Evolutionary conservation across 805 yeast species (phyloP).

Genomic region (Schizosaccharomyces lindneri): DNA sequence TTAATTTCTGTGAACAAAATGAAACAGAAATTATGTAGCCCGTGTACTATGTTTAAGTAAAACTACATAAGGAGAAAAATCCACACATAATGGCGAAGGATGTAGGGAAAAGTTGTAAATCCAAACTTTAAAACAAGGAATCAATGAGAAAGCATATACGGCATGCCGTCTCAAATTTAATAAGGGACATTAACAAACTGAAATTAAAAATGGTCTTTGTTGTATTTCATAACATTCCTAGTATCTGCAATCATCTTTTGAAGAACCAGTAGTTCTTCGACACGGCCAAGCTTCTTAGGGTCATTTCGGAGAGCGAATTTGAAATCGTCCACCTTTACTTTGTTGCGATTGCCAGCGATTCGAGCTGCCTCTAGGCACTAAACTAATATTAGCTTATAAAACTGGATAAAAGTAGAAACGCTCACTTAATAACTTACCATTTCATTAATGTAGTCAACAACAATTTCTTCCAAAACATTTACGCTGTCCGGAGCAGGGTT

Average conservation of each 20-base stretch:
- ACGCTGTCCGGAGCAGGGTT: slow-evolving; percentile 43
- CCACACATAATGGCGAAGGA: too few relatives aligned
- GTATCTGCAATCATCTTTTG: slow-evolving; percentile 42
- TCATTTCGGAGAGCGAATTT: slow-evolving; percentile 45
- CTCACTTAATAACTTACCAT: slow-evolving; percentile 14
- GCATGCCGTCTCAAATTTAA: too few relatives aligned
- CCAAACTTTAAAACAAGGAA: too few relatives aligned
- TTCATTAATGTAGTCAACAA: slow-evolving; percentile 37
- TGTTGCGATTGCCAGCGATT: slow-evolving; percentile 30
- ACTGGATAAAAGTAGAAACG: not conserved
- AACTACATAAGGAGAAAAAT: too few relatives aligned
- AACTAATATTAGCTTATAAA: not conserved
- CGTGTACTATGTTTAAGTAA: too few relatives aligned
- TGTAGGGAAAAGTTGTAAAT: too few relatives aligned
- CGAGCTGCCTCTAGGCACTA: slow-evolving; percentile 28
- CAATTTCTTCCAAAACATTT: slow-evolving; percentile 39
- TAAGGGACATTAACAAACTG: too few relatives aligned
- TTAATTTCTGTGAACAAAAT: too few relatives aligned
- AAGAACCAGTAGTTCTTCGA: slow-evolving; percentile 34
- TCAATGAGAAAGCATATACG: too few relatives aligned
- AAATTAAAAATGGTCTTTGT: slow-evolving; percentile 11
- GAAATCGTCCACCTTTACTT: slow-evolving; percentile 48
- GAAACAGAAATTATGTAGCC: too few relatives aligned
- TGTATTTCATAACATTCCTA: slow-evolving; percentile 31
- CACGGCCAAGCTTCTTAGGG: slow-evolving; percentile 41